Percentiles rank a stretch among this genome's conserved stretches.
Evolutionary conservation across 352 stramenopile genomes (phyloP).

Genomic region (Pythium phragmitis): DNA sequence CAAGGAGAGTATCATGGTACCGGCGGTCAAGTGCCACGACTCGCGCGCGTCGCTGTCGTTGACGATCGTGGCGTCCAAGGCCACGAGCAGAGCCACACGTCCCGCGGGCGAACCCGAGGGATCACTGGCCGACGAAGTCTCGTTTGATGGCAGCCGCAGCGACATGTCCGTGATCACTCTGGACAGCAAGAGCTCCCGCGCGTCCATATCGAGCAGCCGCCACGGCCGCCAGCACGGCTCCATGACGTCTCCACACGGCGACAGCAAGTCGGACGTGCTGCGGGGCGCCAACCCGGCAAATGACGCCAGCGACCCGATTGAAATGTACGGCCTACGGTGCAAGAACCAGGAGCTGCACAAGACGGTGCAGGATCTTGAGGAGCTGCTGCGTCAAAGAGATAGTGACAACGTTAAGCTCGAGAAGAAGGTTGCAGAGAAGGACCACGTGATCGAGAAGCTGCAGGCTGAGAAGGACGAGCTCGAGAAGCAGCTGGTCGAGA

Average conservation of each 20-base stretch:
- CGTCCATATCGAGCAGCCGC: conserved; percentile 33
- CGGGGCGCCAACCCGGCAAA: conserved; percentile 18
- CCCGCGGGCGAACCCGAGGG: conserved; percentile 17
- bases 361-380: conserved; percentile 49
- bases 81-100: conserved; percentile 24
- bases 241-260: conserved; percentile 15
- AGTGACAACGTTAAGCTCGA: conserved; percentile 56
- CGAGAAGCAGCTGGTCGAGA: conserved; percentile 23
- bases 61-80: conserved; percentile 55
- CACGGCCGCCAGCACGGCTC: conserved; percentile 5
- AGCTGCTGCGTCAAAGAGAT: conserved; percentile 53
- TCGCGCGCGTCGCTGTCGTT: conserved; percentile 59
- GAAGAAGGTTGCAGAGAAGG: conserved; percentile 46
- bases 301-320: conserved; percentile 23
- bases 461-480: conserved; percentile 37
- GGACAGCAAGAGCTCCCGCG: conserved; percentile 50
- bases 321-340: conserved; percentile 28
- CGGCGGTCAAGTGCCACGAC: conserved; percentile 60
- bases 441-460: conserved; percentile 47
- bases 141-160: conserved; percentile 53
- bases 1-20: conserved; percentile 65
- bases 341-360: conserved; percentile 42
- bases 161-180: conserved; percentile 64
- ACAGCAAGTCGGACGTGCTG: conserved; percentile 25
- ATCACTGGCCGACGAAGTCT: conserved; percentile 41